Conservation (phyloP, 371 early-diverging fungal genomes). For the Quaeritorhiza haematococci region DNA sequence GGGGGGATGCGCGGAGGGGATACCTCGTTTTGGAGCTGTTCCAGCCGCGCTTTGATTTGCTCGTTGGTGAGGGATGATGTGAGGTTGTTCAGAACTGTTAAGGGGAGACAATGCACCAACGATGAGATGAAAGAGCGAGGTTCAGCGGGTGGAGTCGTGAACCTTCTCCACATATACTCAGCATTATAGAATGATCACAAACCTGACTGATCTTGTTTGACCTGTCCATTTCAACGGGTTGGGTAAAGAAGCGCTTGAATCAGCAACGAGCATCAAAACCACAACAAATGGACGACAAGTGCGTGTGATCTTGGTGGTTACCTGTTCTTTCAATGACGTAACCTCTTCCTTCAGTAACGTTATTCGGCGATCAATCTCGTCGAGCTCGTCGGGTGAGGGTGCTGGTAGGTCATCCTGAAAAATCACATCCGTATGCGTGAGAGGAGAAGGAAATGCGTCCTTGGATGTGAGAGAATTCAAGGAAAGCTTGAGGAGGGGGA, state of each 20-base stretch:
- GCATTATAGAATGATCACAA: background rate
- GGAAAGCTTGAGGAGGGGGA: slow-evolving; percentile 22
- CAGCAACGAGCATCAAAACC: slow-evolving; percentile 20
- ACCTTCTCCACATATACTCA: background rate
- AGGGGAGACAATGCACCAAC: background rate
- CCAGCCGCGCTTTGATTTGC: background rate
- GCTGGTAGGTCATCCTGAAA: too few species aligned
- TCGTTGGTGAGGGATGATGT: background rate
- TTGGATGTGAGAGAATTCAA: slow-evolving; percentile 25
- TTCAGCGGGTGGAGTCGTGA: too few species aligned
- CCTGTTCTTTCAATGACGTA: slow-evolving; percentile 10
- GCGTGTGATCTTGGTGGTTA: slow-evolving; percentile 12
- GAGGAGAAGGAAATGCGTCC: too few species aligned
- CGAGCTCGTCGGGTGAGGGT: too few species aligned
- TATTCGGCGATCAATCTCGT: slow-evolving; percentile 27
- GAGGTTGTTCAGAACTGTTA: background rate
- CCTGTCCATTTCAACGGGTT: slow-evolving; percentile 16
- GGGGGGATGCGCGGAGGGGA: background rate
- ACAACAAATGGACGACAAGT: slow-evolving; percentile 21
- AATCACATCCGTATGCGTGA: too few species aligned
- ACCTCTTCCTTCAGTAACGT: slow-evolving; percentile 26
- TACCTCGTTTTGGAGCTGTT: slow-evolving; percentile 12
- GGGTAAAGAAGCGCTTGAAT: slow-evolving; percentile 18
- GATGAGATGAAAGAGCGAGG: too few species aligned
- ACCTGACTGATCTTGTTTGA: background rate